Percentiles rank a stretch among this genome's conserved stretches.
phyloP scores from a whole-genome alignment of 345 rosid genomes.

The Eucalyptus regnans region DNA sequence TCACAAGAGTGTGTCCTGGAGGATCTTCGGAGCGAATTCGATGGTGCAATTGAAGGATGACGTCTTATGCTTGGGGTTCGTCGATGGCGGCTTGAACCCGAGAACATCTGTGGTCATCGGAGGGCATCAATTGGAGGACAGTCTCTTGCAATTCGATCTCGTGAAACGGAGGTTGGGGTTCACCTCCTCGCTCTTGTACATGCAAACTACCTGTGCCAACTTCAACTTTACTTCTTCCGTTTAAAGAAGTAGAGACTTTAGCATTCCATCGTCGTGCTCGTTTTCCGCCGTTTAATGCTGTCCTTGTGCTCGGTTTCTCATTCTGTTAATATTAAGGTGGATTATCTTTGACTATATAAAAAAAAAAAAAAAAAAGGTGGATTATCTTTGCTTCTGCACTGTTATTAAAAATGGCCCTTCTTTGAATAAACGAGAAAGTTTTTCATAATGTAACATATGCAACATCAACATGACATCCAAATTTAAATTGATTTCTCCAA shows the following conservation, averaged over 20 bases:
- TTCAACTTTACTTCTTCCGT: conserved; percentile 49
- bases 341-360: background rate
- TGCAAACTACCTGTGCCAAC: conserved; percentile 41
- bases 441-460: background rate
- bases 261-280: background rate
- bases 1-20: conserved; percentile 15
- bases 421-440: background rate
- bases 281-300: background rate
- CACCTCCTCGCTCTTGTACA: conserved; percentile 13
- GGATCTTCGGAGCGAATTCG: conserved; percentile 21
- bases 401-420: background rate
- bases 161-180: conserved; percentile 21
- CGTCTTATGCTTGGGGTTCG: conserved; percentile 20
- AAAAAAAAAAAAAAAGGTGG: background rate
- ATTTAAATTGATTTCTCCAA: background rate
- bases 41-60: conserved; percentile 22
- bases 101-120: conserved; percentile 24
- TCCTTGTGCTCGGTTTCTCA: background rate
- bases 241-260: background rate
- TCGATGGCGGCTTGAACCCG: conserved; percentile 13
- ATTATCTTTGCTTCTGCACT: background rate
- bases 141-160: conserved; percentile 25
- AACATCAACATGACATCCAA: background rate
- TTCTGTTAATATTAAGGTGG: background rate
- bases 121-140: conserved; percentile 28